These are phyloP conservation scores for Emydomyces testavorans DNA, from an alignment of 2,329 filamentous ascomycete genomes.

Conservation along the genomic window DNA sequence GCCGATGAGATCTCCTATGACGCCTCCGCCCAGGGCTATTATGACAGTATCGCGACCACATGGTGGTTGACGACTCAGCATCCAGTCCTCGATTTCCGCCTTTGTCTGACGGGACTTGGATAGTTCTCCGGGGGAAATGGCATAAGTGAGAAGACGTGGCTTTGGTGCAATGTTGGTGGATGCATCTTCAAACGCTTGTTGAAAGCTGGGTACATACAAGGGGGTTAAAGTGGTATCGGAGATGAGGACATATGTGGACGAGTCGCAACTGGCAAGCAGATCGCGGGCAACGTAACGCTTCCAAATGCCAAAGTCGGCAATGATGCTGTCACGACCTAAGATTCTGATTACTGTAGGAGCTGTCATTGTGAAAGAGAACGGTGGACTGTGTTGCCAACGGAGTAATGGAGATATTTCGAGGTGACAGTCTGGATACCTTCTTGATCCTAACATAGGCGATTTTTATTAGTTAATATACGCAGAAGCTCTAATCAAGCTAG, in stretches of 20 bases:
- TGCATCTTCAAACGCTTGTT: constrained; percentile 49
- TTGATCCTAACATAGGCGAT: no score
- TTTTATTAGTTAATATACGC: no score
- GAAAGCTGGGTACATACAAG: constrained; percentile 69
- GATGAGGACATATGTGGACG: constrained; percentile 89
- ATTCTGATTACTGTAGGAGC: constrained; percentile 59
- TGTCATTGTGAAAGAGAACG: constrained; percentile 9
- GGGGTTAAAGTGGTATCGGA: constrained; percentile 86
- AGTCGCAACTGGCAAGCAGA: constrained; percentile 61
- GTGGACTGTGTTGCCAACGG: neutral
- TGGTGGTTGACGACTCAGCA: constrained; percentile 65
- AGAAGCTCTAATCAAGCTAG: no score
- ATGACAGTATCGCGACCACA: constrained; percentile 93
- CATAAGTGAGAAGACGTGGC: constrained; percentile 69
- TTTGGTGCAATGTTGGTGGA: constrained; percentile 36
- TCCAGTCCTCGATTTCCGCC: constrained; percentile 94
- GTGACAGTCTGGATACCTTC: no score
- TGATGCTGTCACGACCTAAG: constrained; percentile 76
- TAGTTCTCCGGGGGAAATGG: constrained; percentile 79
- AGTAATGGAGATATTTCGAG: no score
- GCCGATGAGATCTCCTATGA: constrained; percentile 96
- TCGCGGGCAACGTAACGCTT: constrained; percentile 68
- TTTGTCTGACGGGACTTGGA: constrained; percentile 92
- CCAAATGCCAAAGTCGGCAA: constrained; percentile 88
- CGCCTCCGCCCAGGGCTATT: constrained; percentile 85